Evolutionary conservation across 1,284 basidiomycete species (phyloP).

Genomic region (Rhodotorula sp.): DNA sequence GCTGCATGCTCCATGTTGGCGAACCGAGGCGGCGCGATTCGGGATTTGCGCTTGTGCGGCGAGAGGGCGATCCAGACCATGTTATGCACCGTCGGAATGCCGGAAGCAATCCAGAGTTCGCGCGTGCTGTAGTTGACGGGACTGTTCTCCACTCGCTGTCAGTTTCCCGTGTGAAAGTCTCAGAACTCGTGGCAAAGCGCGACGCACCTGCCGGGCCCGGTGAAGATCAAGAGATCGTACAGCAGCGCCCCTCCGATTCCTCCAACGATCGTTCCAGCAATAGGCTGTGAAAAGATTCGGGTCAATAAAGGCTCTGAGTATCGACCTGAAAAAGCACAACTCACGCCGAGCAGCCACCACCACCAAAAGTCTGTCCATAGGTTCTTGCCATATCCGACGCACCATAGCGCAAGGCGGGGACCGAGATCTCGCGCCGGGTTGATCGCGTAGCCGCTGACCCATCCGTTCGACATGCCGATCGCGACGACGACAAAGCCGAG

Average conservation of each 20-base stretch:
- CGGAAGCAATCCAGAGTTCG: slow-evolving; percentile 20
- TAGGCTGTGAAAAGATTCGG: slow-evolving; percentile 13
- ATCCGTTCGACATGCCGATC: slow-evolving; percentile 40
- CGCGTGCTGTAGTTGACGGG: slow-evolving; percentile 26
- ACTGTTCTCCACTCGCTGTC: background rate
- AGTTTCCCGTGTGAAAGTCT: background rate
- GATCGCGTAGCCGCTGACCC: slow-evolving; percentile 40
- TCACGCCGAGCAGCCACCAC: slow-evolving; percentile 41
- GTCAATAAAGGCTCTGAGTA: background rate
- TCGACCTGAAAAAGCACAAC: background rate
- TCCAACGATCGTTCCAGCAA: slow-evolving; percentile 35
- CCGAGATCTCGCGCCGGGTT: slow-evolving; percentile 47
- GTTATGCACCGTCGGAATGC: slow-evolving; percentile 21
- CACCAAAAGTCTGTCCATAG: slow-evolving; percentile 42
- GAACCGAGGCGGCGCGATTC: background rate
- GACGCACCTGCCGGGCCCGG: slow-evolving; percentile 30
- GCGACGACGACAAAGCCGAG: slow-evolving; percentile 41
- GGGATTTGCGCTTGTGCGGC: slow-evolving; percentile 5
- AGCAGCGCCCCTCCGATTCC: slow-evolving; percentile 30
- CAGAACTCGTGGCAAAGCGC: no score
- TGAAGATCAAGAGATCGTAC: slow-evolving; percentile 42
- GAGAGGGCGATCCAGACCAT: slow-evolving; percentile 20
- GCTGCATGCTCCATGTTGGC: background rate
- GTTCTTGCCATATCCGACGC: slow-evolving; percentile 40
- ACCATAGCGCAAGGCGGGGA: slow-evolving; percentile 43